phyloP scores from a whole-genome alignment of 257 asterid species.

The Nicotiana attenuata region DNA sequence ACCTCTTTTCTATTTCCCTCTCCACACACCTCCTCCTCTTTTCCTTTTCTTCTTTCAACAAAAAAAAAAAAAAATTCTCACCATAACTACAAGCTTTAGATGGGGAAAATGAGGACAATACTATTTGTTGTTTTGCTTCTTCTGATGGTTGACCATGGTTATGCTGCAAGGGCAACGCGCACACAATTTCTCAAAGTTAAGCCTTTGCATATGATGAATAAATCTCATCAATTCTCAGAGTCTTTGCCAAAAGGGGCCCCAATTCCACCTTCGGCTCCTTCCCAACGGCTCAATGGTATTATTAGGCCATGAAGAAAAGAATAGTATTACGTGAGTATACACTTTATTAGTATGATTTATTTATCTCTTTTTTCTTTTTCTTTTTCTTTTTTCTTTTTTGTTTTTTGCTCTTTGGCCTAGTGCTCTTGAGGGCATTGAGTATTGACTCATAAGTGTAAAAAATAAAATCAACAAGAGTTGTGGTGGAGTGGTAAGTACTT shows the following conservation, averaged over 20 bases:
- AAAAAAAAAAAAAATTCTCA: no score
- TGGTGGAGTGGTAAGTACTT: no score
- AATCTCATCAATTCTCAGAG: slow-evolving; percentile 29
- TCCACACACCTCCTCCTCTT: no score
- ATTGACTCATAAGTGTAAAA: neutral
- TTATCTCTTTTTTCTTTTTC: neutral
- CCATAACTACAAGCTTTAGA: no score
- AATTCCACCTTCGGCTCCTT: slow-evolving; percentile 78
- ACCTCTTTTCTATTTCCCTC: no score
- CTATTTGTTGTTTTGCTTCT: no score
- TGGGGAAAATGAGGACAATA: no score
- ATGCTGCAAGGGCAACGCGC: slow-evolving; percentile 44
- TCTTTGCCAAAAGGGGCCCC: slow-evolving; percentile 66
- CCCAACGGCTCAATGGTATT: slow-evolving; percentile 45
- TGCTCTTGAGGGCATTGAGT: neutral
- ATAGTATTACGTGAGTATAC: neutral
- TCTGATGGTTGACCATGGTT: slow-evolving; percentile 9
- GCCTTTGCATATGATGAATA: slow-evolving; percentile 19
- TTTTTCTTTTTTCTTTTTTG: neutral
- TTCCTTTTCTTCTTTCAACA: no score
- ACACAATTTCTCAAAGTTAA: slow-evolving; percentile 39
- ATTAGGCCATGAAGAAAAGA: neutral
- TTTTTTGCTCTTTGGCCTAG: neutral
- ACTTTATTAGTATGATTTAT: neutral
- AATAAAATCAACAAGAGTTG: no score